Evolutionary conservation across 1,284 basidiomycete genomes (phyloP), one percentile per base, ranked within the genome.

Genomic region (Cryptococcus sp.): DNA sequence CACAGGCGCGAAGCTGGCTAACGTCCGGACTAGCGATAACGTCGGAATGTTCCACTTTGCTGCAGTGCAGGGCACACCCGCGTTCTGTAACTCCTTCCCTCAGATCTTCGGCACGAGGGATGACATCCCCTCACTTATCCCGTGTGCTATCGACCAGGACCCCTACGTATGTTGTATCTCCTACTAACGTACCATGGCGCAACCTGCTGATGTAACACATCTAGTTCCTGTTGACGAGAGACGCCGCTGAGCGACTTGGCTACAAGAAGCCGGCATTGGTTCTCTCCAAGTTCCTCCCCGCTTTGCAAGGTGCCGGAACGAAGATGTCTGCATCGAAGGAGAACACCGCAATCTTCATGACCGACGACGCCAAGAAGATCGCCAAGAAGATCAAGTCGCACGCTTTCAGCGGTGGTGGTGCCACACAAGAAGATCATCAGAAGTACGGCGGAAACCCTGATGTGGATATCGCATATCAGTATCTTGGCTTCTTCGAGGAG

Each of bases 1-100:
- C n/a, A 38, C n/a, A 38, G 23, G 23, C 22, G 16, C 22, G 20
- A 15, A n/a, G 39, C 25, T n/a, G 38, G 30, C 47, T n/a, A 23
- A 40, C 43, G 27, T 23, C 4, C 17, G 22, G 13, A 6, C 11
- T n/a, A 95, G 92, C 39, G 96, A 99, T 81, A 98, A 96, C 79
- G 92, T 98, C 66, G 96, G 96, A 63, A 99, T 98, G 82, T 86
- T 93, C 62, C 95, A 99, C 81, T 99, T 99, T 78, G 92, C 91
- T 41, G 85, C 96, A n/a, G 87, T 99, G 65, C 96, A 99, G 80
- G 93, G 95, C 13, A 88, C 94, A 2, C 94, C 96, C 0, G 91
- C 93, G 19, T 99, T 99, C 83, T 94, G 91, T 69, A 97, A 93
- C 80, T 97, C 94, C 23, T 99, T 99, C 83, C 95, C 96, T 11